A percentile compares a stretch with the other conserved stretches of the same genome.
Evolutionary conservation across 2,329 filamentous ascomycete species (phyloP).

Genomic region (Fusarium chlamydosporum): DNA sequence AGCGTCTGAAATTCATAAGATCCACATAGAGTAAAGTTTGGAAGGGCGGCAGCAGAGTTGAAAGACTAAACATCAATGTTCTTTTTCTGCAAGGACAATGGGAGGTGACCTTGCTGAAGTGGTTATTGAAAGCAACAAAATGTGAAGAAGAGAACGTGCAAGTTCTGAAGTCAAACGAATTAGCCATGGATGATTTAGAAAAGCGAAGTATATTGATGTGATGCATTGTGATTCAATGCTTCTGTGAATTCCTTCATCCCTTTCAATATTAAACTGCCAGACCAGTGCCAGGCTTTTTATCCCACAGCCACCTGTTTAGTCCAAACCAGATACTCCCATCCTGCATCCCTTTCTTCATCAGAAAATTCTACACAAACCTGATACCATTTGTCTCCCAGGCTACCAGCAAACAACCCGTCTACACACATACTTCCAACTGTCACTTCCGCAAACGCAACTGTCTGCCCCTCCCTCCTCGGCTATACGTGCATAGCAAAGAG

Average conservation of each 20-base stretch:
- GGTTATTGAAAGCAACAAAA: background rate
- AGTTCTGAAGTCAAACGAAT: background rate
- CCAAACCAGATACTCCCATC: background rate
- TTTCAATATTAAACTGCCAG: background rate
- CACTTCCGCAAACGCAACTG: background rate
- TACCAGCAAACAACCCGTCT: background rate
- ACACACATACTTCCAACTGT: background rate
- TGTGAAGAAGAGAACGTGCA: background rate
- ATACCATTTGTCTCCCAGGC: background rate
- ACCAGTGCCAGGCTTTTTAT: background rate
- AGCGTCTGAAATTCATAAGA: too few species aligned
- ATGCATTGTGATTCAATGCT: constrained; percentile 2
- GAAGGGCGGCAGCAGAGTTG: background rate
- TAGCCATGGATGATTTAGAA: background rate
- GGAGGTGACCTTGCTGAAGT: background rate
- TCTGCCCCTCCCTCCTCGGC: background rate
- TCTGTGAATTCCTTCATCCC: background rate
- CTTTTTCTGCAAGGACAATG: background rate
- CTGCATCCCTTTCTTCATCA: background rate
- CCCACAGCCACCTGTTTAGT: too few species aligned
- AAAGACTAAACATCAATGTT: background rate
- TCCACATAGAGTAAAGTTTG: background rate
- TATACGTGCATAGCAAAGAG: background rate
- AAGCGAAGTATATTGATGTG: too few species aligned
- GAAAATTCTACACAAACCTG: background rate